Percentiles rank a stretch among this genome's conserved stretches.
These are phyloP conservation scores for Apiospora pterosperma DNA, from an alignment of 2,329 filamentous ascomycete genomes.

Conservation along the genomic window DNA sequence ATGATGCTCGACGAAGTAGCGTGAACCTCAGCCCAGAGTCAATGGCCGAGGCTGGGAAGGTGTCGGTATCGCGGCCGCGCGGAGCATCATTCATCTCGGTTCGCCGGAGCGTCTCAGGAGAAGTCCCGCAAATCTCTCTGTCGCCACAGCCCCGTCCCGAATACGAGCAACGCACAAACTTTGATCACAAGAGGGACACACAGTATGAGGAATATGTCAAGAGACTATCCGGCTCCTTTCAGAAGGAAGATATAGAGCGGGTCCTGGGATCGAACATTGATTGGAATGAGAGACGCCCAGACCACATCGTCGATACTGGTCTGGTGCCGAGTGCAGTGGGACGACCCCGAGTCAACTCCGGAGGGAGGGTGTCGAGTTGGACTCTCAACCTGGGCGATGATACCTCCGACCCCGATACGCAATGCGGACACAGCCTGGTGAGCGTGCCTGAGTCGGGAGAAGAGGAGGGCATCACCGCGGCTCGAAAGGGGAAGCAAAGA, in stretches of 20 bases:
- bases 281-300: constrained; percentile 14
- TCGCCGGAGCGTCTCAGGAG: constrained; percentile 16
- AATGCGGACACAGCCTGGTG: constrained; percentile 22
- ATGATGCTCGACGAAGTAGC: constrained; percentile 11
- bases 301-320: constrained; percentile 14
- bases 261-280: constrained; percentile 31
- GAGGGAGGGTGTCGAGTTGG: constrained; percentile 20
- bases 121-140: constrained; percentile 16
- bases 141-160: constrained; percentile 12
- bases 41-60: constrained; percentile 21
- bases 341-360: constrained; percentile 18
- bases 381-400: constrained; percentile 18
- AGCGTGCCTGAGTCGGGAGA: constrained; percentile 26
- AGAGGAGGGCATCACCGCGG: constrained; percentile 7
- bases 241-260: constrained; percentile 23
- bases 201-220: constrained; percentile 44
- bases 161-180: constrained; percentile 24
- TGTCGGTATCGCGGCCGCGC: constrained; percentile 5
- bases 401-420: constrained; percentile 5
- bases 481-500: not conserved
- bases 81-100: constrained; percentile 17
- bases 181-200: constrained; percentile 44
- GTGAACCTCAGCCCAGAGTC: constrained; percentile 12
- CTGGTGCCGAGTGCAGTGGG: constrained; percentile 14
- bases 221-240: constrained; percentile 23